Evolutionary conservation across 2,329 filamentous ascomycete species (phyloP).

Genomic region (Pleomassaria siparia): DNA sequence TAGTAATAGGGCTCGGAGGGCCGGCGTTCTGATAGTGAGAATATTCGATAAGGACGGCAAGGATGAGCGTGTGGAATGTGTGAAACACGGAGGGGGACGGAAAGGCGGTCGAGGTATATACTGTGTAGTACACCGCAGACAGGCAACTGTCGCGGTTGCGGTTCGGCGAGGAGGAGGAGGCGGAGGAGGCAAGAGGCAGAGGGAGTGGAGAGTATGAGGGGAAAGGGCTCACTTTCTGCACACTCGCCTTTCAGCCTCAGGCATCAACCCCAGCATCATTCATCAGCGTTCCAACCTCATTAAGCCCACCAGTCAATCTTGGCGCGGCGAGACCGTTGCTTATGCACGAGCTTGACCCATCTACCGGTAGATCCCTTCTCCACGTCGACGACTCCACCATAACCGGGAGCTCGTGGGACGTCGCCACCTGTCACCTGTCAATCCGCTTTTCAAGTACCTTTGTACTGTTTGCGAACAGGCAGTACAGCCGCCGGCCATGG

Average conservation of each 20-base stretch:
- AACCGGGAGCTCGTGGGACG: constrained; percentile 4
- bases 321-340: constrained; percentile 7
- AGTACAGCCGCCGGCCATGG: constrained; percentile 59
- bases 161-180: not conserved
- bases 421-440: not conserved
- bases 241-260: constrained; percentile 12
- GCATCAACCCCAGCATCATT: constrained; percentile 4
- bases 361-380: not conserved
- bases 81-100: not conserved
- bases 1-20: not conserved
- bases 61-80: not conserved
- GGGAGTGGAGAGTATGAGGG: not conserved
- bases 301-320: constrained; percentile 5
- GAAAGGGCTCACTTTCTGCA: not conserved
- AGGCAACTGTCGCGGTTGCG: not conserved
- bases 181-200: not conserved
- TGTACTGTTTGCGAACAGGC: too few relatives aligned
- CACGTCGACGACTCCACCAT: constrained; percentile 1
- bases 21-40: not conserved
- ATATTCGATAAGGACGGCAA: not conserved
- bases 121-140: not conserved
- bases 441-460: too few relatives aligned
- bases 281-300: not conserved
- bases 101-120: not conserved
- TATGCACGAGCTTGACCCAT: not conserved